A percentile compares a stretch with the other conserved stretches of the same genome.
Evolutionary conservation across 441 rosid genomes (phyloP).

Genomic region (Syzygium malaccense): DNA sequence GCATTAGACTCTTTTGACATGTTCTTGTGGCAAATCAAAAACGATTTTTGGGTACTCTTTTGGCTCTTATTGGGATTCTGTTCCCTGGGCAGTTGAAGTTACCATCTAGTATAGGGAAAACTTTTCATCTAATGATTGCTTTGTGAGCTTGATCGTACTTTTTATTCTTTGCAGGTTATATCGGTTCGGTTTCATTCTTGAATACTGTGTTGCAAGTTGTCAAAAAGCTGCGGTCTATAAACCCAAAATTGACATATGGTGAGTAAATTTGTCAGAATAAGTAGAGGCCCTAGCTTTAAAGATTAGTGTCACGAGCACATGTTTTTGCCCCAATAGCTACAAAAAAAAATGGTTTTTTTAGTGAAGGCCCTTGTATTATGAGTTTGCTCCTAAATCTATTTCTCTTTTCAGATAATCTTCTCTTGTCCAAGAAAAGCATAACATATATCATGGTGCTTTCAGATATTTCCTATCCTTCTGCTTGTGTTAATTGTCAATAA

Average conservation of each 20-base stretch:
- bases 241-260: slow-evolving; percentile 89
- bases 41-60: not conserved
- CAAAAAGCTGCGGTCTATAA: slow-evolving; percentile 76
- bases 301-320: not conserved
- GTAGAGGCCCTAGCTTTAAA: not conserved
- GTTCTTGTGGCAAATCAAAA: not conserved
- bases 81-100: not conserved
- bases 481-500: not conserved
- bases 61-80: not conserved
- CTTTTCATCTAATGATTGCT: not conserved
- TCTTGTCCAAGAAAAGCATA: not conserved
- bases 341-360: not conserved
- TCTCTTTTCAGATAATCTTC: not conserved
- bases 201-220: slow-evolving; percentile 72
- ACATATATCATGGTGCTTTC: not conserved
- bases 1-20: not conserved
- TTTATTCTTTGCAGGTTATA: slow-evolving; percentile 59
- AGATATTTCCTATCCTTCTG: not conserved
- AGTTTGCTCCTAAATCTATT: not conserved
- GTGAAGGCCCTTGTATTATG: not conserved
- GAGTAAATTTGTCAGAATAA: slow-evolving; percentile 14
- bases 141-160: not conserved
- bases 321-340: not conserved
- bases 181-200: slow-evolving; percentile 96
- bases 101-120: not conserved